A percentile compares a stretch with the other conserved stretches of the same genome.
phyloP scores from a whole-genome alignment of 345 rosid species.

The Corymbia maculata region DNA sequence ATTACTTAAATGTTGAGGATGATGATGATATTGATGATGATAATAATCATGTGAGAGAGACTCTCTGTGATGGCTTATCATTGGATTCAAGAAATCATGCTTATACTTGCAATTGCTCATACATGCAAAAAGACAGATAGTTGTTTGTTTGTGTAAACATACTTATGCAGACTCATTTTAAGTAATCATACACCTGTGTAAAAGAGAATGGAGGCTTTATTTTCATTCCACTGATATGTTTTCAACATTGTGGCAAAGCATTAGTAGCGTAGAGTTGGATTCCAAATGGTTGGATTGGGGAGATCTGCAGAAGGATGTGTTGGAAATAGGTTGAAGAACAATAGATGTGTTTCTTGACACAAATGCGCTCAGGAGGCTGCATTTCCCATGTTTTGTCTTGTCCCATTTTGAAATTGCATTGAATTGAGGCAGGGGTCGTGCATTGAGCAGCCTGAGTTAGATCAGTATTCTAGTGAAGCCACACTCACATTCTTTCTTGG shows the following conservation, averaged over 20 bases:
- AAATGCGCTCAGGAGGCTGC: not conserved
- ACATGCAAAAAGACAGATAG: not conserved
- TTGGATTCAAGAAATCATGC: not conserved
- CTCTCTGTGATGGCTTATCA: not conserved
- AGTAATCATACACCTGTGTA: not conserved
- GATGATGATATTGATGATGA: not conserved
- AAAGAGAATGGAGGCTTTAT: not conserved
- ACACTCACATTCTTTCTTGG: not conserved
- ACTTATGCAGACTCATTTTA: not conserved
- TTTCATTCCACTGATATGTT: not conserved
- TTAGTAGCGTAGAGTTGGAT: not conserved
- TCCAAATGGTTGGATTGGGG: not conserved
- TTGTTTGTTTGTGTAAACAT: not conserved
- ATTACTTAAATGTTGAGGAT: not conserved
- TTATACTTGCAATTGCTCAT: not conserved
- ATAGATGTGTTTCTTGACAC: not conserved
- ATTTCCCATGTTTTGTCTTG: not conserved
- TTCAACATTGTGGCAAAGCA: not conserved
- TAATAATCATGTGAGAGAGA: not conserved
- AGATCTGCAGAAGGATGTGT: not conserved
- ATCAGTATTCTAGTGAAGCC: not conserved
- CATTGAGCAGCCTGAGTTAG: not conserved
- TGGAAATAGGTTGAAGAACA: not conserved
- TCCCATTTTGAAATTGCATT: not conserved
- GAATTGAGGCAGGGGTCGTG: not conserved